Conservation (phyloP, 345 rosid genomes). For the Eucalyptus sideroxylon region DNA sequence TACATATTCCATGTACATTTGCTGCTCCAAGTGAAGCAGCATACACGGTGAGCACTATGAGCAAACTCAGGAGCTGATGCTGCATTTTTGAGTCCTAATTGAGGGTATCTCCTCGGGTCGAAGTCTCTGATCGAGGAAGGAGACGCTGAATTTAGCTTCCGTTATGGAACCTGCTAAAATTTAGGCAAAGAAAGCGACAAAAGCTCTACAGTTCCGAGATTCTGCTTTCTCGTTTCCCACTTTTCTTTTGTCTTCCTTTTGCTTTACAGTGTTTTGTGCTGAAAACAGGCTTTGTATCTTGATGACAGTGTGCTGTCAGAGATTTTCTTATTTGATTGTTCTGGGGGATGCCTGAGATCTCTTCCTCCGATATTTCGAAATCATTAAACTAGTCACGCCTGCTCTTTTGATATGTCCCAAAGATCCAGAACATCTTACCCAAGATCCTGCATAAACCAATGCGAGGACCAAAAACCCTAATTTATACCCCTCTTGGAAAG, state of each 20-base stretch:
- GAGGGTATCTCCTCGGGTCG: background rate
- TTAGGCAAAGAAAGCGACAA: background rate
- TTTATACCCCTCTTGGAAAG: background rate
- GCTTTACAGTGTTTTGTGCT: background rate
- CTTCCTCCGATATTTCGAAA: background rate
- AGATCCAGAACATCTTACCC: background rate
- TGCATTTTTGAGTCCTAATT: conserved; percentile 25
- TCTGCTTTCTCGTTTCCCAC: background rate
- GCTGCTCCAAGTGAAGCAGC: background rate
- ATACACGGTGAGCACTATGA: background rate
- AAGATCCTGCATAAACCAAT: background rate
- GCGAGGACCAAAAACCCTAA: background rate
- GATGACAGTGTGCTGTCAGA: background rate
- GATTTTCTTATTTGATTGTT: background rate
- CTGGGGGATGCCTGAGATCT: background rate
- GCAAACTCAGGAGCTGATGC: background rate
- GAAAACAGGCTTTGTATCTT: background rate
- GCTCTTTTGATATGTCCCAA: background rate
- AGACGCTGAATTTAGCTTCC: background rate
- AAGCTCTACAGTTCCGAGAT: background rate
- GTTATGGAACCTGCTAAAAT: background rate
- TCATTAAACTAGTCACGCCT: background rate
- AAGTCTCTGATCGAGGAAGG: background rate
- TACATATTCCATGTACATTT: conserved; percentile 6
- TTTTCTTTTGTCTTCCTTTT: background rate